Evolutionary conservation across 352 stramenopile genomes (phyloP).

Genomic region (Phytopythium boreale): DNA sequence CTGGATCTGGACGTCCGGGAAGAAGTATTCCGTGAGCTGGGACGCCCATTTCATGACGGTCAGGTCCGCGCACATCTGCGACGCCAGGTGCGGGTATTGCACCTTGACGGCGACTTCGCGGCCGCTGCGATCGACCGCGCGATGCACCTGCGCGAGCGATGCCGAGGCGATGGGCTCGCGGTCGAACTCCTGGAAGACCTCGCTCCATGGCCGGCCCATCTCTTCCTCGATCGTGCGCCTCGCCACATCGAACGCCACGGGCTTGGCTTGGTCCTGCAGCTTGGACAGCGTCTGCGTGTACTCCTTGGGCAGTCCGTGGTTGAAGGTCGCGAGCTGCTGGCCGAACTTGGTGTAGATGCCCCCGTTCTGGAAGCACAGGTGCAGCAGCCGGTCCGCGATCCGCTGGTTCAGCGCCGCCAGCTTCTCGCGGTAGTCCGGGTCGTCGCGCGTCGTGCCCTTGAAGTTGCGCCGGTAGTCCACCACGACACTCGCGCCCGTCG

Average conservation of each 20-base stretch:
- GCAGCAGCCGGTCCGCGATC: slow-evolving; percentile 85
- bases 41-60: slow-evolving; percentile 65
- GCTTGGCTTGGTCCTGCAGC: slow-evolving; percentile 92
- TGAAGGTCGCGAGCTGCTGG: slow-evolving; percentile 96
- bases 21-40: slow-evolving; percentile 71
- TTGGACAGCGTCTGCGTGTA: slow-evolving; percentile 90
- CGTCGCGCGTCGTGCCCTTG: slow-evolving; percentile 30
- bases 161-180: slow-evolving; percentile 92
- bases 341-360: slow-evolving; percentile 98
- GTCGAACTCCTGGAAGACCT: slow-evolving; percentile 92
- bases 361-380: slow-evolving; percentile 91
- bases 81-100: slow-evolving; percentile 89
- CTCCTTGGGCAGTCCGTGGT: slow-evolving; percentile 94
- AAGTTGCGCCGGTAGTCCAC: slow-evolving; percentile 58
- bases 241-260: slow-evolving; percentile 46
- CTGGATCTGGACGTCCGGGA: slow-evolving; percentile 89
- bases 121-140: slow-evolving; percentile 85
- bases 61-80: slow-evolving; percentile 77
- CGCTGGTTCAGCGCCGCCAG: slow-evolving; percentile 69
- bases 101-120: slow-evolving; percentile 96
- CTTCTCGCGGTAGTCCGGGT: slow-evolving; percentile 55
- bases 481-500: slow-evolving; percentile 37
- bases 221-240: slow-evolving; percentile 58
- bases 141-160: slow-evolving; percentile 95
- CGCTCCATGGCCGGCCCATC: slow-evolving; percentile 60